These are phyloP conservation scores for Saitoella complicata DNA, from an alignment of 805 yeast genomes.

Conservation along the genomic window DNA sequence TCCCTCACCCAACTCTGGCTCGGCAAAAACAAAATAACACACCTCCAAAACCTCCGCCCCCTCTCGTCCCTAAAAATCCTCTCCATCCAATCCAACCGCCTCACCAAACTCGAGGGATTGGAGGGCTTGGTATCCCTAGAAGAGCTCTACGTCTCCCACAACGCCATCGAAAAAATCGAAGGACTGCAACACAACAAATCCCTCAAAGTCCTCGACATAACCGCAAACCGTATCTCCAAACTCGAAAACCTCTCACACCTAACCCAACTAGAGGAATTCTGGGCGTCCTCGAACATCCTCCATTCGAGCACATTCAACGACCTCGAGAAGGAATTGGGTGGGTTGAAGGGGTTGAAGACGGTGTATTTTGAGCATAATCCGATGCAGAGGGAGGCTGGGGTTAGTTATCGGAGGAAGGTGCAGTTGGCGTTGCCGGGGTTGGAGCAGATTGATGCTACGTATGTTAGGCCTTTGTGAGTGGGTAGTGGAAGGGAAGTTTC, in stretches of 20 bases:
- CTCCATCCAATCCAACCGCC: slow-evolving; percentile 75
- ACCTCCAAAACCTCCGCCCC: slow-evolving; percentile 43
- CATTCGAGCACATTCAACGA: slow-evolving; percentile 41
- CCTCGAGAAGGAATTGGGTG: slow-evolving; percentile 46
- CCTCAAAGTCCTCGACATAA: slow-evolving; percentile 60
- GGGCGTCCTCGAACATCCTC: slow-evolving; percentile 75
- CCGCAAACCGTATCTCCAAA: slow-evolving; percentile 50
- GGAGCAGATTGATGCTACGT: slow-evolving; percentile 83
- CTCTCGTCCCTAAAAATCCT: slow-evolving; percentile 52
- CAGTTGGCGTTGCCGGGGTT: slow-evolving; percentile 53
- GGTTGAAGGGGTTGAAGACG: slow-evolving; percentile 53
- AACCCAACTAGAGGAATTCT: slow-evolving; percentile 63
- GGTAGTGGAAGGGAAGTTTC: no score
- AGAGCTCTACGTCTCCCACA: slow-evolving; percentile 78
- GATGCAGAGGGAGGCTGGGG: slow-evolving; percentile 51
- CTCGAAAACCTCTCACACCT: slow-evolving; percentile 54
- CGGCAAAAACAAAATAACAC: slow-evolving; percentile 67
- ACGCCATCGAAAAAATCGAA: slow-evolving; percentile 58
- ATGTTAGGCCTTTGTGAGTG: no score
- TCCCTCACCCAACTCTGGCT: slow-evolving; percentile 71
- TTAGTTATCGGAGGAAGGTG: slow-evolving; percentile 73
- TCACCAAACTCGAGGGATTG: slow-evolving; percentile 66
- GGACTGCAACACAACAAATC: slow-evolving; percentile 57
- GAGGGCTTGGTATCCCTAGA: slow-evolving; percentile 53
- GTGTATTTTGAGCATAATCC: slow-evolving; percentile 94